Percentiles rank a stretch among this genome's conserved stretches.
Evolutionary conservation across 2,329 filamentous ascomycete genomes (phyloP).

Genomic region (Arthrobotrys entomopaga): DNA sequence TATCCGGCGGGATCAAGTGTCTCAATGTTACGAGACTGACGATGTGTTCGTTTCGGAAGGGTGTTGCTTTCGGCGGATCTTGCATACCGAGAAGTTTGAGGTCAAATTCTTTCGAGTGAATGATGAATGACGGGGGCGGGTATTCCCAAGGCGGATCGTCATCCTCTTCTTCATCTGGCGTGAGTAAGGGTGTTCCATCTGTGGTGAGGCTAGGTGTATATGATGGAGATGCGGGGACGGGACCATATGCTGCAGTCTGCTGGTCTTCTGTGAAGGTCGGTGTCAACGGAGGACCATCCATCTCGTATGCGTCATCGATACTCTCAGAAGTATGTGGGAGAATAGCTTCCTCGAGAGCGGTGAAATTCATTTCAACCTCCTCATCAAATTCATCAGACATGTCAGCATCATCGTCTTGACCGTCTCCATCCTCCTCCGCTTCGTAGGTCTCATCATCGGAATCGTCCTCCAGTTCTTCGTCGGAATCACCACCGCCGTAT

Average conservation of each 20-base stretch:
- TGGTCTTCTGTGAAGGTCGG: slow-evolving; percentile 24
- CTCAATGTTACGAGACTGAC: slow-evolving; percentile 29
- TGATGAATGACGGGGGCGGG: slow-evolving; percentile 33
- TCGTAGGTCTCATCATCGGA: slow-evolving; percentile 48
- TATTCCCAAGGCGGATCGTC: slow-evolving; percentile 37
- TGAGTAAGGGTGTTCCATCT: neutral
- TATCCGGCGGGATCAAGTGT: slow-evolving; percentile 43
- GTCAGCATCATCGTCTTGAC: slow-evolving; percentile 22
- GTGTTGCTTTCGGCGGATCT: slow-evolving; percentile 13
- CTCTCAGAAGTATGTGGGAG: slow-evolving; percentile 1
- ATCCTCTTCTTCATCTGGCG: neutral
- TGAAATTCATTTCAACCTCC: slow-evolving; percentile 27
- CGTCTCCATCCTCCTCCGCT: slow-evolving; percentile 31
- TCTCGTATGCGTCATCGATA: slow-evolving; percentile 72
- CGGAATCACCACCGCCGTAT: slow-evolving; percentile 32
- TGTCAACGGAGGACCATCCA: neutral
- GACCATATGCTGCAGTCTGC: slow-evolving; percentile 37
- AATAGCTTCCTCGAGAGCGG: slow-evolving; percentile 27
- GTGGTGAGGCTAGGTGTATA: neutral
- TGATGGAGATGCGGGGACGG: slow-evolving; percentile 4
- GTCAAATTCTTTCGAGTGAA: slow-evolving; percentile 50
- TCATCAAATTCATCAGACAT: slow-evolving; percentile 22
- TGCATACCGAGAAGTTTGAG: slow-evolving; percentile 30
- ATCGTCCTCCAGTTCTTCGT: slow-evolving; percentile 18
- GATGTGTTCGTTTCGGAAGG: slow-evolving; percentile 12